Conservation (phyloP, 257 asterid genomes). For the Orobanche coerulescens region DNA sequence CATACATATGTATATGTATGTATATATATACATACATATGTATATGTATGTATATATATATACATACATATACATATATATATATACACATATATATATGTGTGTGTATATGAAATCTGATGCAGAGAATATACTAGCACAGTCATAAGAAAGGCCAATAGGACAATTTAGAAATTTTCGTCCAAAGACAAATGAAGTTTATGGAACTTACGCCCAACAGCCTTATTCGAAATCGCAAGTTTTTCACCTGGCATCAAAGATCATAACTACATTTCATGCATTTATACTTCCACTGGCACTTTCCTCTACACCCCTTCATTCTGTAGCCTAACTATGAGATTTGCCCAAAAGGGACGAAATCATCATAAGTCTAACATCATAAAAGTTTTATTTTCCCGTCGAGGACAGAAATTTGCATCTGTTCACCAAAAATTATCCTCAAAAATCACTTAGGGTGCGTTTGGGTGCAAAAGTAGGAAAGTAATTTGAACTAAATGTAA, state of each 20-base stretch:
- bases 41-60: no score
- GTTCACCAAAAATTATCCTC: not conserved
- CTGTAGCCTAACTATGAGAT: not conserved
- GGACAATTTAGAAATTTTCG: no score
- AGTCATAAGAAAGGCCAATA: not conserved
- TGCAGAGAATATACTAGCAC: not conserved
- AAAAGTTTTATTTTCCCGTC: not conserved
- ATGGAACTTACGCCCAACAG: not conserved
- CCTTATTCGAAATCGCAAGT: not conserved
- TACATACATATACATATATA: no score
- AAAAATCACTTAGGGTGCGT: not conserved
- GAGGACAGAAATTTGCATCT: not conserved
- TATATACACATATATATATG: no score
- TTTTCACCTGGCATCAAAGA: not conserved
- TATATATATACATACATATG: no score
- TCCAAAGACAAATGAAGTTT: no score
- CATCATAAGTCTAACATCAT: not conserved
- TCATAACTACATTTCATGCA: not conserved
- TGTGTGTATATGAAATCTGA: conserved; percentile 1
- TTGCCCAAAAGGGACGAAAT: not conserved
- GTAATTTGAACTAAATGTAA: no score
- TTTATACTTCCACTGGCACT: not conserved
- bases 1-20: no score
- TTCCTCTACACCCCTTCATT: not conserved
- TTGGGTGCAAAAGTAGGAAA: no score